A percentile compares a stretch with the other conserved stretches of the same genome.
Evolutionary conservation across 208 protist species (phyloP).

Genomic region (Leptomonas pyrrhocoris): DNA sequence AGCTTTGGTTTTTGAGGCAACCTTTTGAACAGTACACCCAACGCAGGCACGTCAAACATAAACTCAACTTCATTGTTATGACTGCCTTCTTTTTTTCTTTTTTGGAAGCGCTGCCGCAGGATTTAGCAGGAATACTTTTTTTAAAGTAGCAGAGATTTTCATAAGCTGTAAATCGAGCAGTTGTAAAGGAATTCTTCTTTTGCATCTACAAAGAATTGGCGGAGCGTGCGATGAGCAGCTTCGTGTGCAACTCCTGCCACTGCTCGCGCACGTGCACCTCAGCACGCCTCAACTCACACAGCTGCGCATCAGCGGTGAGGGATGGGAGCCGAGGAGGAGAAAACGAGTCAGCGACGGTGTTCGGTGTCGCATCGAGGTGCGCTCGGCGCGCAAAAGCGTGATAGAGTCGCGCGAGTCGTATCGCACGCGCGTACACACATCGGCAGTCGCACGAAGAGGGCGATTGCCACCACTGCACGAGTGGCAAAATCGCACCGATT

Average conservation of each 20-base stretch:
- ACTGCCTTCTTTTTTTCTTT: too few relatives aligned
- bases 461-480: conserved; percentile 9
- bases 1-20: too few relatives aligned
- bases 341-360: neutral
- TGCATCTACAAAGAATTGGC: neutral
- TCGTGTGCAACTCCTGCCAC: conserved; percentile 9
- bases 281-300: neutral
- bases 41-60: too few relatives aligned
- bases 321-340: neutral
- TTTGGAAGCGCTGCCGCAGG: too few relatives aligned
- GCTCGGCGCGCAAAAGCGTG: too few relatives aligned
- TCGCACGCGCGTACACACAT: neutral
- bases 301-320: neutral
- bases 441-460: conserved; percentile 4
- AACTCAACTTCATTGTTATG: too few relatives aligned
- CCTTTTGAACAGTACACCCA: too few relatives aligned
- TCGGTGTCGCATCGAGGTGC: too few relatives aligned
- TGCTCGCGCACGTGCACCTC: conserved; percentile 8
- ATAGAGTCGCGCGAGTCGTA: neutral
- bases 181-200: neutral
- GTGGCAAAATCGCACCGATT: neutral
- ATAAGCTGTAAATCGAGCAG: too few relatives aligned
- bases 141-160: too few relatives aligned
- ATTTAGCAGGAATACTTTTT: too few relatives aligned
- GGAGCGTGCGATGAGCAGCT: conserved; percentile 5